Evolutionary conservation across 164 flowering plant genomes (phyloP), one percentile per base, ranked within the genome.

Genomic region (Vitis labrusca): DNA sequence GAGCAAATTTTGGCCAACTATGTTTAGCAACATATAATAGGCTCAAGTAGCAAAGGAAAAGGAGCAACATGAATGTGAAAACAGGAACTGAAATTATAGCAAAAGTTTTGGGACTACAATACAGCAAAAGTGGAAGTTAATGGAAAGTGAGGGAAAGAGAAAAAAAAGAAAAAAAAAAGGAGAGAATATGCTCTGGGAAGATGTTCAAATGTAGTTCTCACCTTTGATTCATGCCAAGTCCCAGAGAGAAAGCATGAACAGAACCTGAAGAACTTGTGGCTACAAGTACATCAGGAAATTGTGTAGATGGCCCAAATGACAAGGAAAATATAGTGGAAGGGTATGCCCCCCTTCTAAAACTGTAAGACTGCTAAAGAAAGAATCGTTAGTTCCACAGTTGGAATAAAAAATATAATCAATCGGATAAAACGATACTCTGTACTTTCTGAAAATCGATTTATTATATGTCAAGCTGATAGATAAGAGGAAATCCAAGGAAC

Each of bases 211-310:
- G 30, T 52, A 59, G 11, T 15, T 60, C 68, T 81, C 67, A 92
- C 98, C 94, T 90, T 59, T 84, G 89, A 66, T 77, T 77, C 68
- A 80, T 58, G 62, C 83, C 79, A 61, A 75, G 77, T 9, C 88
- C 88, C 70, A 90, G 86, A 63, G 83, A 78, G 69, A 94, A 94
- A 61, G 83, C 83, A 77, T 94, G 98, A 65, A 88, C 77, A 76
- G 98, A 88, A 50, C 98, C 98, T 1, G 98, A 90, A 60, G 90
- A 88, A 79, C 97, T 92, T 54, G 93, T 81, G 47, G 94, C 98
- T 30, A 83, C 80, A 71, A 94, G 90, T 77, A 92, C 77, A 72
- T 90, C 94, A 61, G 97, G 97, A 78, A 89, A 80, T 74, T 84
- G 85, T 63, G 53, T 49, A 9, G 96, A 87, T 66, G 93, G 93